Evolutionary conservation across 441 rosid species (phyloP).

Genomic region (Corymbia citriodora): DNA sequence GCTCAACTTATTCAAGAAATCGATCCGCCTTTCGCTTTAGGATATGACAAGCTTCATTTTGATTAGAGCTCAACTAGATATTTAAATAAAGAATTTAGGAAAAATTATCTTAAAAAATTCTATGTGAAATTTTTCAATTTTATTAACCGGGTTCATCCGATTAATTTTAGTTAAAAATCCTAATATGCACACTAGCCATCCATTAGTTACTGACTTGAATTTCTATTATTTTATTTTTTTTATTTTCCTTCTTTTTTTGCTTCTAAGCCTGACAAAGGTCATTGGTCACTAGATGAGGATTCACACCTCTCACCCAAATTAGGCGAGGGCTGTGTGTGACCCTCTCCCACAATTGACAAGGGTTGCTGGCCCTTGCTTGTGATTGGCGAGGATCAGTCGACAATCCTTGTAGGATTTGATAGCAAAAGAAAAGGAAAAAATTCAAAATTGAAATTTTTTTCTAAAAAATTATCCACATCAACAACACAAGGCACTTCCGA

Average conservation of each 20-base stretch:
- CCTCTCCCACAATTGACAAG: neutral
- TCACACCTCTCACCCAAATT: too few relatives aligned
- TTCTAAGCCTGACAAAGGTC: fast-evolving
- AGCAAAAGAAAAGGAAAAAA: too few relatives aligned
- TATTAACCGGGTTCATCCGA: too few relatives aligned
- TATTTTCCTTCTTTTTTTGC: too few relatives aligned
- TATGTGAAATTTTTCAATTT: neutral
- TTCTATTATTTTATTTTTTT: too few relatives aligned
- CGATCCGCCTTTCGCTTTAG: neutral
- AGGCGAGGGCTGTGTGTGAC: too few relatives aligned
- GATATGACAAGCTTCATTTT: neutral
- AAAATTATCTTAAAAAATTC: neutral
- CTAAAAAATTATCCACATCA: too few relatives aligned
- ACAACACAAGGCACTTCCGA: fast-evolving
- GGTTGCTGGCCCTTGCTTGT: fast-evolving
- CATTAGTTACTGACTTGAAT: neutral
- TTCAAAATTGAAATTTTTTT: too few relatives aligned
- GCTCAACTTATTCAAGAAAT: neutral
- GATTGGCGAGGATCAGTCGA: too few relatives aligned
- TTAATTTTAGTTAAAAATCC: too few relatives aligned
- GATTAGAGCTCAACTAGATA: neutral
- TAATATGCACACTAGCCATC: fast-evolving
- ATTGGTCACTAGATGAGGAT: too few relatives aligned
- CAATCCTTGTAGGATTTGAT: neutral
- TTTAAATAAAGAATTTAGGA: neutral